A percentile compares a stretch with the other conserved stretches of the same genome.
Conservation (phyloP, 176 grass and related monocot genomes). For the Melocanna baccifera region DNA sequence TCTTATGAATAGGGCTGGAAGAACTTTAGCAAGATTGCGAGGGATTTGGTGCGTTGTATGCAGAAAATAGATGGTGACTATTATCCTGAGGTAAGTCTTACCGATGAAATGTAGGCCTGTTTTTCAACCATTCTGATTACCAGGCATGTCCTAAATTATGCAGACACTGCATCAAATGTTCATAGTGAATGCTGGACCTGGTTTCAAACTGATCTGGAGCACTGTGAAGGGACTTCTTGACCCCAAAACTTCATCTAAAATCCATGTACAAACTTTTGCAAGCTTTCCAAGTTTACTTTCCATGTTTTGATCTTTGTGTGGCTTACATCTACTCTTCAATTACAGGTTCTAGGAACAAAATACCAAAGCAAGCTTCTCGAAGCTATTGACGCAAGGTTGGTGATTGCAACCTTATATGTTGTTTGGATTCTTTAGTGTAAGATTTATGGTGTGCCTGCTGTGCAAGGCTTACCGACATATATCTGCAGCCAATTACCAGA, state of each 20-base stretch:
- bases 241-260: constrained; percentile 96
- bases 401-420: constrained; percentile 28
- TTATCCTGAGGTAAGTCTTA: constrained; percentile 82
- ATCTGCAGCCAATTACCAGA: constrained; percentile 88
- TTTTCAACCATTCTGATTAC: constrained; percentile 16
- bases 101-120: constrained; percentile 2
- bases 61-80: constrained; percentile 97
- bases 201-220: constrained; percentile 95
- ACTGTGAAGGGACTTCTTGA: constrained; percentile 93
- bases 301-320: constrained; percentile 23
- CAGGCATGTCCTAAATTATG: constrained; percentile 27
- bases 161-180: constrained; percentile 99
- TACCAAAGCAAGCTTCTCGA: constrained; percentile 92
- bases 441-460: constrained; percentile 1
- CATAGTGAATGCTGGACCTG: constrained; percentile 94
- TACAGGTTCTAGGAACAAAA: constrained; percentile 88
- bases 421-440: constrained; percentile 28
- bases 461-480: constrained; percentile 32
- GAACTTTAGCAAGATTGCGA: constrained; percentile 94
- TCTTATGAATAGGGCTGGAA: constrained; percentile 65
- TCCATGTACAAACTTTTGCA: constrained; percentile 67
- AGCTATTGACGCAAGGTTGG: constrained; percentile 83
- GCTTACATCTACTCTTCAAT: constrained; percentile 15
- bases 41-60: constrained; percentile 83
- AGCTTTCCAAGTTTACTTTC: constrained; percentile 3